Percentiles rank a stretch among this genome's conserved stretches.
Conservation (phyloP, 169 alveolate species). For the Cryptosporidium bovis region DNA sequence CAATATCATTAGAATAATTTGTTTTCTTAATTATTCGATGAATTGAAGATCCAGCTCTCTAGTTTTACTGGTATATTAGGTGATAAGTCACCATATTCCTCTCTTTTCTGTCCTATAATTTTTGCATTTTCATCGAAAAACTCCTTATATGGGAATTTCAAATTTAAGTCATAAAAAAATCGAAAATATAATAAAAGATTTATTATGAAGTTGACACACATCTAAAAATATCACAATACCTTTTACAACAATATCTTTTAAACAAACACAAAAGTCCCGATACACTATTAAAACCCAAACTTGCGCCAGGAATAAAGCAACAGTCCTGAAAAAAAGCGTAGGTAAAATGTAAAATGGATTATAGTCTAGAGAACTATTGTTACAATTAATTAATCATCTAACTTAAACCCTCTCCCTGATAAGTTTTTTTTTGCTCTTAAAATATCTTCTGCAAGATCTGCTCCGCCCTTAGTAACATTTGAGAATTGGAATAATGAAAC, state of each 20-base stretch:
- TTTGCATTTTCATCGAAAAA: slow-evolving; percentile 9
- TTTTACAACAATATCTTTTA: slow-evolving; percentile 6
- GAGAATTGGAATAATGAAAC: slow-evolving; percentile 51
- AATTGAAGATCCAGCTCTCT: slow-evolving; percentile 27
- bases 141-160: slow-evolving; percentile 1
- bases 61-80: slow-evolving; percentile 23
- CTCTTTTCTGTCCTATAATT: slow-evolving; percentile 3
- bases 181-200: background rate
- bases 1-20: background rate
- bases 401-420: slow-evolving; percentile 42
- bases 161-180: slow-evolving; percentile 21
- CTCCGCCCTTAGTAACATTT: slow-evolving; percentile 30
- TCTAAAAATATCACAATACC: slow-evolving; percentile 3
- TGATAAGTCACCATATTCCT: slow-evolving; percentile 36
- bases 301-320: no score
- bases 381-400: background rate
- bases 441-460: slow-evolving; percentile 61
- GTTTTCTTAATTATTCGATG: background rate
- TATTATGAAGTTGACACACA: background rate
- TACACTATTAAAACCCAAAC: background rate
- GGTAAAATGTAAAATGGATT: no score
- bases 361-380: no score
- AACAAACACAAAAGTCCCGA: slow-evolving; percentile 7
- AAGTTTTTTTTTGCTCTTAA: slow-evolving; percentile 41
- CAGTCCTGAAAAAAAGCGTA: no score